phyloP scores from a whole-genome alignment of 1,139 yeast genomes.

The Keqinozyma sinolaborantium region DNA sequence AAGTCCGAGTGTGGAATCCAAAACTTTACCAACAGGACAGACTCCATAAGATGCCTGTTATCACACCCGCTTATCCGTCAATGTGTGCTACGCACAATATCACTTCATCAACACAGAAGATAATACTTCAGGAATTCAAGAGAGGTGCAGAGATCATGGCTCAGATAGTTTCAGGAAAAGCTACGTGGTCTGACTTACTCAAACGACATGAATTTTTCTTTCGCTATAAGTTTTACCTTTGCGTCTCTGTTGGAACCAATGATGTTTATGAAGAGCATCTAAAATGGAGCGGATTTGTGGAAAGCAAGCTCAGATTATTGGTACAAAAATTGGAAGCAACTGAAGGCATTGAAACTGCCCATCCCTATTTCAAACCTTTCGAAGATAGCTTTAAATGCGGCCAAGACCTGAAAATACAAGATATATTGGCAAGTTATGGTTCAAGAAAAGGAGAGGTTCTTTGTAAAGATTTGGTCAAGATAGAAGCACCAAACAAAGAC shows the following conservation, averaged over 20 bases:
- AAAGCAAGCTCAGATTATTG: constrained; percentile 75
- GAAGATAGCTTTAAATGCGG: constrained; percentile 51
- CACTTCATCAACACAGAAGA: constrained; percentile 78
- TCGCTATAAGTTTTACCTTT: constrained; percentile 80
- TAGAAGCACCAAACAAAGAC: constrained; percentile 7
- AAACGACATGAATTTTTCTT: constrained; percentile 77
- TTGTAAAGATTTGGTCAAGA: constrained; percentile 8
- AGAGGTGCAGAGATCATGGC: constrained; percentile 72
- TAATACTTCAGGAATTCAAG: constrained; percentile 69
- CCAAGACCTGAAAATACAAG: constrained; percentile 50
- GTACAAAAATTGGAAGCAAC: constrained; percentile 78
- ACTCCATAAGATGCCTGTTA: constrained; percentile 95
- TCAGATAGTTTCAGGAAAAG: constrained; percentile 62
- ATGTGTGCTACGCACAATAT: constrained; percentile 99
- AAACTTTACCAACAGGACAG: constrained; percentile 83
- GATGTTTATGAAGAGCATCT: constrained; percentile 66
- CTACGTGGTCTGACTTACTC: constrained; percentile 73
- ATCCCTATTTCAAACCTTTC: constrained; percentile 84
- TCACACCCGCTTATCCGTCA: constrained; percentile 98
- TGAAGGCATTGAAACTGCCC: constrained; percentile 77
- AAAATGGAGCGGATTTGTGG: constrained; percentile 91
- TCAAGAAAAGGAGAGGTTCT: constrained; percentile 38
- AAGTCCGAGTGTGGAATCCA: constrained; percentile 97
- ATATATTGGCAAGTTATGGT: constrained; percentile 53
- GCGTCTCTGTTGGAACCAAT: constrained; percentile 73